Evolutionary conservation across 306 rosid species (phyloP), one percentile per base, ranked within the genome.

Genomic region (Alnus rubra): DNA sequence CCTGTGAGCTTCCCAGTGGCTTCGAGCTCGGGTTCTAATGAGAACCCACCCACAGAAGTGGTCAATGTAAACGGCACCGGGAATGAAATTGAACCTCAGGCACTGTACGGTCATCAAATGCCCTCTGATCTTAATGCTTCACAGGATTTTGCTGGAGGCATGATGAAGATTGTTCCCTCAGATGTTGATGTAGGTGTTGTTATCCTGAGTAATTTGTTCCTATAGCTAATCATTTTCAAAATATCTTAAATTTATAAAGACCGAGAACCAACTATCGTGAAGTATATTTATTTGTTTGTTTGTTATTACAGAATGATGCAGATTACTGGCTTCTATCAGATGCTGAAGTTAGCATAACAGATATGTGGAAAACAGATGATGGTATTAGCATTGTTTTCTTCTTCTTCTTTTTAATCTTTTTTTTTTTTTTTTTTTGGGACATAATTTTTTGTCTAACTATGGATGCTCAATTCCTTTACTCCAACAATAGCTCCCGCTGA

Each of bases 271-370:
- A 54, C 72, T 67, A 39, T 39, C 6, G 31, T 42, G n/a, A 64
- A 10, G 7, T 11, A 69, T 14, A 28, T 56, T 35, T 15, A 76
- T 48, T 67, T 18, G 11, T n/a, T 84, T 76, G 68, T 33, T 81
- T 49, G 39, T 47, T 51, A 60, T 81, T 87, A 86, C 90, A 96
- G 99, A 96, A 88, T 83, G 97, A 93, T 63, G 97, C 97, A 23
- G 98, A 96, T 77, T 96, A 96, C 86, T 96, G 99, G 99, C 97
- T 96, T 84, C 87, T 93, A 75, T 91, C 99, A 67, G 99, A 93
- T 81, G 97, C 97, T 82, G 98, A 87, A 10, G 89, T 90, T 81
- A 96, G 99, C 91, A 96, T 96, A 78, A 96, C 99, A 73, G 97
- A 96, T 71, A 93, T 93, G 90, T 96, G 99, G 99, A 89, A 88